Conservation (phyloP, 257 asterid genomes). For the Thymus quinquecostatus region DNA sequence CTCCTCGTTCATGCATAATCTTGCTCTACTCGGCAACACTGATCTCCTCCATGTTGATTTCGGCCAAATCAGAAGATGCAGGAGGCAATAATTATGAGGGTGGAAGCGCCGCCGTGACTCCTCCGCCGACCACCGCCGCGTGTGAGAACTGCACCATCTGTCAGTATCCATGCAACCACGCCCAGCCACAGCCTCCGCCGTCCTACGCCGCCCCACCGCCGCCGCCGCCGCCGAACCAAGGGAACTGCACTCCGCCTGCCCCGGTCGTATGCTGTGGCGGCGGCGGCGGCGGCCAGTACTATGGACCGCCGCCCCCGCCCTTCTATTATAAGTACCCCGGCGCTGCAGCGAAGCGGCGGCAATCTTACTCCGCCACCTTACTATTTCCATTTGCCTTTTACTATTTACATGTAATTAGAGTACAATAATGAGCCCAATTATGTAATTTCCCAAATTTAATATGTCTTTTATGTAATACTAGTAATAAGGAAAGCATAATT, state of each 20-base stretch:
- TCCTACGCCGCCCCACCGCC: conserved; percentile 25
- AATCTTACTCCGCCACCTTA: conserved; percentile 5
- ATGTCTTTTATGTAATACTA: too few species aligned
- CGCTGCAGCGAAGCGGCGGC: conserved; percentile 10
- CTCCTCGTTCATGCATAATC: conserved; percentile 5
- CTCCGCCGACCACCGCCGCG: not conserved
- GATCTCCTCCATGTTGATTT: conserved; percentile 11
- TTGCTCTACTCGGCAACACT: conserved; percentile 20
- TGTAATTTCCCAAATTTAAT: too few species aligned
- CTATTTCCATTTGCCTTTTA: not conserved
- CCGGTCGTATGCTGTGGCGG: conserved; percentile 42
- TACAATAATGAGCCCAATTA: not conserved
- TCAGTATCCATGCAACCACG: conserved; percentile 37
- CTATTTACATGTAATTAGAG: conserved; percentile 2
- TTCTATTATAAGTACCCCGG: conserved; percentile 42
- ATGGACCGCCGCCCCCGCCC: conserved; percentile 46
- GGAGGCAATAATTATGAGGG: conserved; percentile 24
- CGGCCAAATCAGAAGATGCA: conserved; percentile 31
- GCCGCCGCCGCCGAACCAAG: conserved; percentile 29
- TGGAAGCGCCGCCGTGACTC: conserved; percentile 28
- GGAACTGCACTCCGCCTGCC: conserved; percentile 44
- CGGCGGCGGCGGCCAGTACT: conserved; percentile 32
- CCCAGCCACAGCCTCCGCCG: conserved; percentile 39
- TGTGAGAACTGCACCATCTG: conserved; percentile 48
- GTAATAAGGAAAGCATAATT: too few species aligned